These are phyloP conservation scores for Botryosphaeria dothidea DNA, from an alignment of 2,329 filamentous ascomycete genomes.

Conservation along the genomic window DNA sequence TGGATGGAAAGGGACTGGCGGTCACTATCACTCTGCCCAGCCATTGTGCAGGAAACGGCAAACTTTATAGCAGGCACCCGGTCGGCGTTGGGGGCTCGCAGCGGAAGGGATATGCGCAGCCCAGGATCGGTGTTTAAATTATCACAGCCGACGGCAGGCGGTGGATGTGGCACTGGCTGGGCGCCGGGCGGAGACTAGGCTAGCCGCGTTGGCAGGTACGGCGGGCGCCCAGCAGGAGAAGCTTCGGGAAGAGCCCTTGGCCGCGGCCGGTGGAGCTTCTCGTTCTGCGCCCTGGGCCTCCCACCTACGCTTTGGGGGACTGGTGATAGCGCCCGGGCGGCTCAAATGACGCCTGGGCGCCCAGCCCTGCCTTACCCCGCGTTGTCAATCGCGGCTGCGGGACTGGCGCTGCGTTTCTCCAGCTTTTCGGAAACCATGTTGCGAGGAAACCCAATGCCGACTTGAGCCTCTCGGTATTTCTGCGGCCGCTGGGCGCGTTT, in stretches of 20 bases:
- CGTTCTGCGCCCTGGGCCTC: neutral
- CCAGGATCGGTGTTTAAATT: slow-evolving; percentile 12
- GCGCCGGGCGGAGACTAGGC: slow-evolving; percentile 10
- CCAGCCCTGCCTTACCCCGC: slow-evolving; percentile 14
- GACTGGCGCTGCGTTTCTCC: slow-evolving; percentile 15
- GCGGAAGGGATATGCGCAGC: neutral
- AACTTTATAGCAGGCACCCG: slow-evolving; percentile 7
- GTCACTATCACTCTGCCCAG: neutral
- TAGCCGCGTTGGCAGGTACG: slow-evolving; percentile 8
- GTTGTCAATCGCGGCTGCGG: slow-evolving; percentile 16
- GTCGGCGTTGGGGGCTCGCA: neutral
- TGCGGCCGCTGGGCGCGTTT: slow-evolving; percentile 5
- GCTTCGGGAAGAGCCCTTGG: slow-evolving; percentile 8
- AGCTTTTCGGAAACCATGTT: slow-evolving; percentile 17
- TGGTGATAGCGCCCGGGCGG: neutral
- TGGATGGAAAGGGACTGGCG: slow-evolving; percentile 2
- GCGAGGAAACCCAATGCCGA: slow-evolving; percentile 15
- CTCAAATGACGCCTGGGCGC: neutral
- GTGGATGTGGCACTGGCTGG: neutral
- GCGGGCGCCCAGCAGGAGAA: slow-evolving; percentile 12
- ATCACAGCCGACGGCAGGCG: neutral
- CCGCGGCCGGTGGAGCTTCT: slow-evolving; percentile 11
- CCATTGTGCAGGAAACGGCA: neutral
- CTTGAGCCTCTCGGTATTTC: slow-evolving; percentile 6
- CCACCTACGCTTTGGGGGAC: neutral